phyloP scores from a whole-genome alignment of 257 asterid genomes.

The Coffea eugenioides region DNA sequence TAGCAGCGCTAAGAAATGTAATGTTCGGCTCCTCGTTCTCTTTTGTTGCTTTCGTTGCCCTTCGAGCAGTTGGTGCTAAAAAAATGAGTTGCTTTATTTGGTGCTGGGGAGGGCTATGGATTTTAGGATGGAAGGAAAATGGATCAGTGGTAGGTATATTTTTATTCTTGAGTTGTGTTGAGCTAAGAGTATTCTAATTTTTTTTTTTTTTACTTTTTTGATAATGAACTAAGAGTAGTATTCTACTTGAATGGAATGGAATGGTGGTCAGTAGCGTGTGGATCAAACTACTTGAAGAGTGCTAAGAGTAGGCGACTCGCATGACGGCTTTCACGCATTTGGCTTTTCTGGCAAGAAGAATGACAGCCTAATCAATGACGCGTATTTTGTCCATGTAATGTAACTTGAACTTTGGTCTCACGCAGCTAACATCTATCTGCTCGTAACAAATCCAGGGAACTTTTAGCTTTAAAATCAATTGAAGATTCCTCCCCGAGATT shows the following conservation, averaged over 20 bases:
- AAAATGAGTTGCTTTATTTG: too few species aligned
- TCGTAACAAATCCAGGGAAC: not conserved
- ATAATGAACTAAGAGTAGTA: too few species aligned
- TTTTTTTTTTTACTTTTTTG: too few species aligned
- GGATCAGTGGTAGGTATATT: conserved; percentile 35
- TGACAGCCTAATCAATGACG: conserved; percentile 45
- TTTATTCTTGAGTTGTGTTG: conserved; percentile 21
- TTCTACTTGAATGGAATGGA: too few species aligned
- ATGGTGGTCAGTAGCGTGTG: too few species aligned
- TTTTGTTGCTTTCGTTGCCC: not conserved
- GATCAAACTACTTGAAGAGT: not conserved
- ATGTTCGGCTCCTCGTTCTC: not conserved
- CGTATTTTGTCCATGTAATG: conserved; percentile 10
- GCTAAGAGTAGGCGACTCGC: not conserved
- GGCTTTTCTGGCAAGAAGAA: conserved; percentile 38
- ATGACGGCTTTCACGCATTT: conserved; percentile 22
- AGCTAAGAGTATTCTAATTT: conserved; percentile 18
- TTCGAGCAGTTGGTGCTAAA: not conserved
- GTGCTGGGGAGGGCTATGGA: not conserved
- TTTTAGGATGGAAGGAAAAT: conserved; percentile 21
- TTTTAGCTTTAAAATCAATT: not conserved
- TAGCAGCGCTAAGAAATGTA: not conserved
- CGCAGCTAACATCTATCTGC: not conserved
- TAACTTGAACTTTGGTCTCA: not conserved
- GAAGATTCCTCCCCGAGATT: not conserved